Evolutionary conservation across 2,329 filamentous ascomycete genomes (phyloP), one percentile per base, ranked within the genome.

Genomic region (Aspergillus sp.): DNA sequence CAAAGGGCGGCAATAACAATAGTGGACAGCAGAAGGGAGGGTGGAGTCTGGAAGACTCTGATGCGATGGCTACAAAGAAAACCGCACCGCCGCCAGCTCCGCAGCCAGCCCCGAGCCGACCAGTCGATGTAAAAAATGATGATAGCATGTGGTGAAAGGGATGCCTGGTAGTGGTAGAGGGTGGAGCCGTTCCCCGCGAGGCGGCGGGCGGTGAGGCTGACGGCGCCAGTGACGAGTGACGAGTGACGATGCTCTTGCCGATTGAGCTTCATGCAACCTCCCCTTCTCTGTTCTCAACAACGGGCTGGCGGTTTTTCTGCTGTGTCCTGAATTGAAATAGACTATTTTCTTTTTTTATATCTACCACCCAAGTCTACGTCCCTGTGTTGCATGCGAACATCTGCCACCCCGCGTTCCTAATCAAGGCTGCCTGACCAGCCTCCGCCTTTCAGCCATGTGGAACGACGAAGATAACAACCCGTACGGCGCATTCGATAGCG

Each of bases 401-500:
- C 39, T 8, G 13, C 41, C 17, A 11, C 18, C 45, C 41, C 7
- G 54, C 30, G 47, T 56, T 49, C 51, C 45, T 51, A 43, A 57
- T 50, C 55, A 48, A 65, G 63, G 62, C 63, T 62, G 57, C 57
- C 44, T 59, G 53, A 54, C 56, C 59, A 61, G 57, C 59, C 56
- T 57, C 57, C 57, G 22, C 39, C 56, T 18, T 53, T n/a, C n/a
- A 73, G 83, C 68, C 66, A 98, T 98, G 93, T 98, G 93, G 93
- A 96, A 97, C 83, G 93, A 98, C 81, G 93, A 98, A 79, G 91
- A 98, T 72, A 98, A 98, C 78, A 98, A 98, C 74, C 93, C 93
- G 5, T 97, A 98, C 71, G 93, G 92, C 68, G 93, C 91, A 75
- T 97, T 96, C 79, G 90, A 95, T 74, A 89, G 90, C 68, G 90